phyloP scores from a whole-genome alignment of 805 yeast genomes.

The Kluyveromyces dobzhanskii region DNA sequence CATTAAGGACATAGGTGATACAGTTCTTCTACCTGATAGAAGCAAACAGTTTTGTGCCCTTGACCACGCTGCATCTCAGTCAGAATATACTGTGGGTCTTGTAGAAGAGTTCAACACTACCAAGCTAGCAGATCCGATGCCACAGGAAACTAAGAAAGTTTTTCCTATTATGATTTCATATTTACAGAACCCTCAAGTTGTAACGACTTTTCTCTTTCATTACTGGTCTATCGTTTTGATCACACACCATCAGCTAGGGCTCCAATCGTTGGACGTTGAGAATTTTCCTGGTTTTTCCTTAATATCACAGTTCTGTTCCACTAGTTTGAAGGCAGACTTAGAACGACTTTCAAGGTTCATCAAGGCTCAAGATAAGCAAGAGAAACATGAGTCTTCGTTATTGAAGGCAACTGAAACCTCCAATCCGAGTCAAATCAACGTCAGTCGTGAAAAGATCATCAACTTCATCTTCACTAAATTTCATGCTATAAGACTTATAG shows the following conservation, averaged over 20 bases:
- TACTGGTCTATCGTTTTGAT: conserved; percentile 23
- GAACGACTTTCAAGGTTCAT: conserved; percentile 10
- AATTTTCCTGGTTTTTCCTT: conserved; percentile 16
- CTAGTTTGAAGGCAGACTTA: conserved; percentile 17
- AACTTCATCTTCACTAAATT: conserved; percentile 20
- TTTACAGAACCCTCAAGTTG: conserved; percentile 21
- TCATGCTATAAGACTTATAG: conserved; percentile 20
- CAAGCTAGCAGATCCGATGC: conserved; percentile 1
- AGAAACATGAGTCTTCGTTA: neutral
- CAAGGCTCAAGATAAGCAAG: conserved; percentile 5
- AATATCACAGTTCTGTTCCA: conserved; percentile 12
- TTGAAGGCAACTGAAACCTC: conserved; percentile 5
- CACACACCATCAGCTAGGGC: conserved; percentile 3
- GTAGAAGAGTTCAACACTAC: neutral
- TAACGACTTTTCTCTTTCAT: conserved; percentile 27
- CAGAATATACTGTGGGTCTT: neutral
- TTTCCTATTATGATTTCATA: conserved; percentile 25
- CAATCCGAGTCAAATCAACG: conserved; percentile 5
- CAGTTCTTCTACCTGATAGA: neutral
- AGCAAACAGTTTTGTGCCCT: neutral
- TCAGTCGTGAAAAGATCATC: conserved; percentile 13
- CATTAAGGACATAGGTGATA: neutral
- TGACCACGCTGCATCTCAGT: neutral
- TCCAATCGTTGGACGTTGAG: conserved; percentile 3
- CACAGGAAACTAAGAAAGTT: conserved; percentile 14